Percentiles rank a stretch among this genome's conserved stretches.
Evolutionary conservation across 2,329 filamentous ascomycete genomes (phyloP).

Genomic region (Alternaria longipes): DNA sequence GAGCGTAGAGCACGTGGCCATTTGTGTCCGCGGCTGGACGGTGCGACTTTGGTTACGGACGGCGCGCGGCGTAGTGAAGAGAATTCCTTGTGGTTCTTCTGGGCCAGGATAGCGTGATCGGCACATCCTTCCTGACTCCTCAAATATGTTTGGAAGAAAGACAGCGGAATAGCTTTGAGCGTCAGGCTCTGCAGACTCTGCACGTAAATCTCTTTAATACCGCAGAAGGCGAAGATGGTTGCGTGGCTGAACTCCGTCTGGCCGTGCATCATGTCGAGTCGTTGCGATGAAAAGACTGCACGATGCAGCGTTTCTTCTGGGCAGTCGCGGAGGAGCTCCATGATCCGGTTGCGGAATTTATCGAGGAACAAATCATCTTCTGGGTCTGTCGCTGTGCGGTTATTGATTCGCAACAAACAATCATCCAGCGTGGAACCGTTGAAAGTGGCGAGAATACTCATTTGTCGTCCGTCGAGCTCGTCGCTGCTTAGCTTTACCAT

Average conservation of each 20-base stretch:
- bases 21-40: slow-evolving; percentile 15
- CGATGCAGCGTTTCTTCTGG: slow-evolving; percentile 54
- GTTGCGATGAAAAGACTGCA: slow-evolving; percentile 56
- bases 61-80: slow-evolving; percentile 45
- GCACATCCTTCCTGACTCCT: slow-evolving; percentile 56
- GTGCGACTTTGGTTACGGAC: slow-evolving; percentile 13
- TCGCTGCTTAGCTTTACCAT: slow-evolving; percentile 53
- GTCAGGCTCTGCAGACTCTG: slow-evolving; percentile 41
- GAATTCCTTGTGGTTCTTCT: slow-evolving; percentile 59
- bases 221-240: slow-evolving; percentile 57
- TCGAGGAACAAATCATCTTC: slow-evolving; percentile 39
- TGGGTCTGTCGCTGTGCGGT: slow-evolving; percentile 21
- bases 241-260: slow-evolving; percentile 41
- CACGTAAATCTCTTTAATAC: slow-evolving; percentile 54
- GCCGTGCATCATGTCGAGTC: slow-evolving; percentile 46
- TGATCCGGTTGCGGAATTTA: slow-evolving; percentile 48
- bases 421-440: slow-evolving; percentile 41
- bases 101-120: slow-evolving; percentile 56
- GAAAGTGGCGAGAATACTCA: slow-evolving; percentile 34
- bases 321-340: slow-evolving; percentile 47
- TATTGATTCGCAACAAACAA: slow-evolving; percentile 46
- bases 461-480: slow-evolving; percentile 37
- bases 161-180: slow-evolving; percentile 52
- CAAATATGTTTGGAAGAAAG: slow-evolving; percentile 57
- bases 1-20: slow-evolving; percentile 28